Base-by-base conservation (phyloP, 345 rosid species). In the Linum usitatissimum region DNA sequence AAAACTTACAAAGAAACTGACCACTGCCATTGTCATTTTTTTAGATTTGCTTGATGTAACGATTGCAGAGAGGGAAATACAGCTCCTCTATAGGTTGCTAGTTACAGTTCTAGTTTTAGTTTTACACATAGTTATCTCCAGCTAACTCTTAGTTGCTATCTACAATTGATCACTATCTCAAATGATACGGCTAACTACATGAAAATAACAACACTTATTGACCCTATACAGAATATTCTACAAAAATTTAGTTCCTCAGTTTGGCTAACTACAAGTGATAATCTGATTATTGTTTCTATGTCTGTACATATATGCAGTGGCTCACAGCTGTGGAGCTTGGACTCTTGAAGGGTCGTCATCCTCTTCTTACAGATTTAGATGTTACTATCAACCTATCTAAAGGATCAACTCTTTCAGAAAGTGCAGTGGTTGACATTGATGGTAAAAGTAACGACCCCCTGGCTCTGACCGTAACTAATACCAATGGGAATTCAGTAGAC, bases 281-380 rank as follows among this genome's bases (percentile, higher is more conserved):
- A 49, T 34, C 72, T 71, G 67, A 64, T 34, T 59, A 17, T 12
- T 51, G 54, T 60, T 20, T 48, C 59, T 64, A 57, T 62, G 64
- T 23, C 28, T 23, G 28, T 23, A 34, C 38, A 62, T 55, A 60
- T 60, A 51, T 81, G 79, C 76, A 92, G 98, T 92, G 98, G 98
- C 86, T 92, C 58, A 69, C 81, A 67, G 93, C 91, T 2, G 95
- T 89, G 70, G 98, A 92, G 70, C 93, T 92, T 70, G 98, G 88
- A 71, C 91, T 92, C 77, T 72, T 92, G 62, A 92, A 92, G 82
- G 98, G 98, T 60, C 95, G 91, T 40, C 98, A 92, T 80, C 98
- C 98, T 55, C 91, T 92, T 70, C 61, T 92, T 72, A 77, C 82
- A 71, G 97, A 92, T 73, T 76, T 89, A 57, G 98, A 92, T 73